Percentiles rank a stretch among this genome's conserved stretches.
Conservation (phyloP, 371 early-diverging fungal genomes). For the Haplosporangium sp. region DNA sequence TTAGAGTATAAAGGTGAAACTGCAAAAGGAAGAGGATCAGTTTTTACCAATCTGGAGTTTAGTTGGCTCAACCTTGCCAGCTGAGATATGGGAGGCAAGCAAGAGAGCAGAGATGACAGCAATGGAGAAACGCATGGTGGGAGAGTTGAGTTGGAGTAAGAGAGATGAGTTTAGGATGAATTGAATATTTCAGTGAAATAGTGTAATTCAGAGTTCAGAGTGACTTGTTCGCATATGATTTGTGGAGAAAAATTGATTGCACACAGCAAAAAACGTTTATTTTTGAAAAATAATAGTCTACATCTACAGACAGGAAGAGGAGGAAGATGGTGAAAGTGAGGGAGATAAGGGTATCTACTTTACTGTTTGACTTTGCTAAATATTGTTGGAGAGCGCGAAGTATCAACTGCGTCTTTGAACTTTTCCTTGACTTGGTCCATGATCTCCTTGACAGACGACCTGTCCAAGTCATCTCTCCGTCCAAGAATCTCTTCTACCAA, state of each 20-base stretch:
- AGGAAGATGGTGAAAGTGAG: background rate
- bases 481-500: slow-evolving; percentile 83
- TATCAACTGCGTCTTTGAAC: slow-evolving; percentile 43
- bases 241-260: slow-evolving; percentile 1
- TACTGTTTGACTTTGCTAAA: slow-evolving; percentile 52
- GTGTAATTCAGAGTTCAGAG: too few species aligned
- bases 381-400: slow-evolving; percentile 36
- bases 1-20: background rate
- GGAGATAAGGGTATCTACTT: background rate
- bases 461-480: slow-evolving; percentile 85
- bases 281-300: background rate
- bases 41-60: slow-evolving; percentile 60
- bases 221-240: slow-evolving; percentile 25
- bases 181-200: background rate
- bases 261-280: background rate
- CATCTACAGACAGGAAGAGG: background rate
- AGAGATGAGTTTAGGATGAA: background rate
- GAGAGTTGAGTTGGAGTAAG: background rate
- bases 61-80: slow-evolving; percentile 50
- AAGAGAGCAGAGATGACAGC: slow-evolving; percentile 35
- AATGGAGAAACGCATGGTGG: slow-evolving; percentile 41
- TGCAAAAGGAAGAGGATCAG: background rate
- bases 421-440: slow-evolving; percentile 82
- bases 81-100: slow-evolving; percentile 29
- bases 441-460: slow-evolving; percentile 76